Percentiles rank a stretch among this genome's conserved stretches.
Evolutionary conservation across 345 rosid species (phyloP).

Genomic region (Eucalyptus urophylla): DNA sequence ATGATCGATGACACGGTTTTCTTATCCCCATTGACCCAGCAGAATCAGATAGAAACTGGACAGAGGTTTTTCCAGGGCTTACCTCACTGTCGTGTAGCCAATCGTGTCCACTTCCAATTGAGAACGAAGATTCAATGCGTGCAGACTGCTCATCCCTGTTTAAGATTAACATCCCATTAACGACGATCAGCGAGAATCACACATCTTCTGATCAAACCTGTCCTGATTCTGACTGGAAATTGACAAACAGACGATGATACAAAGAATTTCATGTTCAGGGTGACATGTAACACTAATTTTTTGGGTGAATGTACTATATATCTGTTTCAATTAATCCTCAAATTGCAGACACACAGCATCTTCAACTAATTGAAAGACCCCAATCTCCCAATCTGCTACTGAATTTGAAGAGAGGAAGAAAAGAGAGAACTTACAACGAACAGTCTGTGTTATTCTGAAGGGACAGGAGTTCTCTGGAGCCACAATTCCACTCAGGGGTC

Average conservation of each 20-base stretch:
- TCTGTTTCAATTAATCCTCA: background rate
- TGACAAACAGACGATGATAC: background rate
- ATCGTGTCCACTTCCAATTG: slow-evolving; percentile 2
- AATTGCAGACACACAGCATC: background rate
- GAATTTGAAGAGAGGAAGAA: background rate
- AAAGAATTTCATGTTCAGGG: background rate
- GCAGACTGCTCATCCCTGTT: slow-evolving; percentile 15
- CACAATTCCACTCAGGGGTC: slow-evolving; percentile 11
- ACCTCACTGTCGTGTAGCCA: slow-evolving; percentile 4
- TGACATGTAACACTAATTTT: background rate
- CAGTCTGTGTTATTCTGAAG: background rate
- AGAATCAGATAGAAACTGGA: background rate
- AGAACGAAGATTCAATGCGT: slow-evolving; percentile 3
- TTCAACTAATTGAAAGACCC: background rate
- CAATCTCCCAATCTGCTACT: background rate
- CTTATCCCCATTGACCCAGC: background rate
- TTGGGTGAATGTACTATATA: background rate
- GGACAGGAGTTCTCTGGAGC: background rate
- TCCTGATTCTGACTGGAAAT: background rate
- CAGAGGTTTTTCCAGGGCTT: background rate
- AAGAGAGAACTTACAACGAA: slow-evolving; percentile 4
- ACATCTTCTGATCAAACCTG: background rate
- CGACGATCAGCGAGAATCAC: background rate
- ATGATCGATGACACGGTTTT: background rate
- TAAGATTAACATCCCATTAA: background rate